Evolutionary conservation across 768 basidiomycete genomes (phyloP), one percentile per base, ranked within the genome.

Genomic region (Lactarius hengduanensis): DNA sequence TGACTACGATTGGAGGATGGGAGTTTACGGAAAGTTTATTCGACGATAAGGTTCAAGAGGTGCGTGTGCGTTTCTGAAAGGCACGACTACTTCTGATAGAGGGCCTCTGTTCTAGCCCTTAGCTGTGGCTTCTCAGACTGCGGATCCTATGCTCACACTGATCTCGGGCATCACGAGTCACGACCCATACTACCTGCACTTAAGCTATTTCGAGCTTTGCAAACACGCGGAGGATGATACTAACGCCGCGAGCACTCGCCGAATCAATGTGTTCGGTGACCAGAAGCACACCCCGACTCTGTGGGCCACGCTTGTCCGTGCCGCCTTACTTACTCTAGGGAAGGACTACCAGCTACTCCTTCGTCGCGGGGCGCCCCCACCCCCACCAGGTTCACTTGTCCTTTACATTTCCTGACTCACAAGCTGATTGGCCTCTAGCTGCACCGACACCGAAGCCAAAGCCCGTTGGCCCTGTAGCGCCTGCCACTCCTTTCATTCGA

Each of bases 321-420:
- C 86, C 62, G 79, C 82, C 9, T 79, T 94, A 2, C 72, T 89
- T 11, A 73, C 82, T 8, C 79, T 93, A 1, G 91, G 89, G 10
- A 73, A 77, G 1, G 90, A 94, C 73, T 92, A 92, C 67, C 89
- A 89, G 70, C 77, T 80, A 0, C 78, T 92, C 57, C 76, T 89
- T 3, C 80, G 84, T 1, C 78, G 84, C n/a, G 91, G 91, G 1
- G 77, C 78, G 22, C 79, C 79, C 7, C 72, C 75, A 10, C 67
- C 74, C 1, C 71, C 77, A 41, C 50, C 63, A 56, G 55, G 59
- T 67, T 28, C 18, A 55, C 10, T 15, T 32, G 32, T 47, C 43
- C 32, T 40, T 20, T 28, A 22, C 18, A 22, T 26, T 26, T 16
- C 38, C 43, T 28, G 8, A 3, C 77, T 38, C 41, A 69, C 58